phyloP scores from a whole-genome alignment of 2,329 filamentous ascomycete genomes.

The Aspergillus brasiliensis region DNA sequence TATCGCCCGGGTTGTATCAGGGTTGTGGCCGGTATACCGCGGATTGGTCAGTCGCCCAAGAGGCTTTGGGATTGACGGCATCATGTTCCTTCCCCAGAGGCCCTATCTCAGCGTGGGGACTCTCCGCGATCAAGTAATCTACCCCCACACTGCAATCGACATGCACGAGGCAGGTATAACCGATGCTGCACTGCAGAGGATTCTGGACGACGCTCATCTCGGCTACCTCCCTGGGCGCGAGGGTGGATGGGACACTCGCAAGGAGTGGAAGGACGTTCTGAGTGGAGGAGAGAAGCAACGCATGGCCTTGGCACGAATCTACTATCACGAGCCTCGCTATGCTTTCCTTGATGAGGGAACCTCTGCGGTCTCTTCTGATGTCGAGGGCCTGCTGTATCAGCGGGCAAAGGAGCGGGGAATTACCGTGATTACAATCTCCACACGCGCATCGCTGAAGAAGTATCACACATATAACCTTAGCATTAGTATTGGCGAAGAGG shows the following conservation, averaged over 20 bases:
- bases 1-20: constrained; percentile 82
- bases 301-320: constrained; percentile 82
- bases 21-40: constrained; percentile 94
- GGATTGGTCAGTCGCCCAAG: constrained; percentile 88
- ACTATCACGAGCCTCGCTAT: constrained; percentile 94
- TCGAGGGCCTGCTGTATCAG: constrained; percentile 92
- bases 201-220: constrained; percentile 80
- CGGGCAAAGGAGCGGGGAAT: constrained; percentile 90
- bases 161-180: constrained; percentile 80
- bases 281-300: constrained; percentile 96
- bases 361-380: constrained; percentile 84
- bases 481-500: constrained; percentile 76
- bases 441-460: constrained; percentile 88
- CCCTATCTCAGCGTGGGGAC: constrained; percentile 92
- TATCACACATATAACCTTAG: constrained; percentile 92
- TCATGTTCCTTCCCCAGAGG: constrained; percentile 97
- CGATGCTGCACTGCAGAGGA: constrained; percentile 74
- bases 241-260: constrained; percentile 93
- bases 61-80: constrained; percentile 77
- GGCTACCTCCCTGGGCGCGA: constrained; percentile 90
- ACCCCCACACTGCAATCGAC: constrained; percentile 90
- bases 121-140: constrained; percentile 94
- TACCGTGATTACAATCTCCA: constrained; percentile 94
- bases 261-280: constrained; percentile 99
- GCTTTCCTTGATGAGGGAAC: constrained; percentile 96